These are phyloP conservation scores for Tubosaeta sp. DNA, from an alignment of 768 basidiomycete genomes.

Conservation along the genomic window DNA sequence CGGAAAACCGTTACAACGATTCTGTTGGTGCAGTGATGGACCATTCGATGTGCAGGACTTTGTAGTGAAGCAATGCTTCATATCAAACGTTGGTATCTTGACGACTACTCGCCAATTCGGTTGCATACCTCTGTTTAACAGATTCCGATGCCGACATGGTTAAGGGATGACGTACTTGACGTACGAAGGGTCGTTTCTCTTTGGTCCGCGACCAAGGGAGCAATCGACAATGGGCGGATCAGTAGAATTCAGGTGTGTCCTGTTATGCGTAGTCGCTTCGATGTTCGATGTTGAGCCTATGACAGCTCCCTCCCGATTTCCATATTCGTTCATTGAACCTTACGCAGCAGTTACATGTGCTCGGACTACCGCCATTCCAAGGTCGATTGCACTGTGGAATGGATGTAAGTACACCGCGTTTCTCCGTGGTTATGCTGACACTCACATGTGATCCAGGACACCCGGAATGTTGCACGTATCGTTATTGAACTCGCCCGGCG, in stretches of 20 bases:
- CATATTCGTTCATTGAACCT: slow-evolving; percentile 52
- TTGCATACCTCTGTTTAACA: slow-evolving; percentile 28
- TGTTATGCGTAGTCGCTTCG: neutral
- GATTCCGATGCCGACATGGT: slow-evolving; percentile 69
- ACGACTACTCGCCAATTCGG: neutral
- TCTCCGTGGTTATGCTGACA: neutral
- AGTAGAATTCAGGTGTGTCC: slow-evolving; percentile 15
- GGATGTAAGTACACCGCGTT: slow-evolving; percentile 57
- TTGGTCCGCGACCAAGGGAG: slow-evolving; percentile 29
- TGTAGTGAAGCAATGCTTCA: slow-evolving; percentile 85
- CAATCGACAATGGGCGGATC: slow-evolving; percentile 5
- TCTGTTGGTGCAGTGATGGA: slow-evolving; percentile 82
- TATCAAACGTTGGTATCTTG: slow-evolving; percentile 57
- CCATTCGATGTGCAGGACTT: slow-evolving; percentile 83
- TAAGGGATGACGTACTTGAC: slow-evolving; percentile 71
- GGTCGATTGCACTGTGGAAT: slow-evolving; percentile 88
- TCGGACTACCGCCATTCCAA: slow-evolving; percentile 70
- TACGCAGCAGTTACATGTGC: slow-evolving; percentile 65
- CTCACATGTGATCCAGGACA: slow-evolving; percentile 52
- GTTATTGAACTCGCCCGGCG: slow-evolving; percentile 71
- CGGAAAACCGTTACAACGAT: slow-evolving; percentile 54
- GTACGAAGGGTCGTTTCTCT: slow-evolving; percentile 57
- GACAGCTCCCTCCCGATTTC: slow-evolving; percentile 15
- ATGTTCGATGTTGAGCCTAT: neutral
- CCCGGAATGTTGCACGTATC: slow-evolving; percentile 84